Conservation (phyloP, 2,329 filamentous ascomycete species). For the Ceratocystis alfenasii region DNA sequence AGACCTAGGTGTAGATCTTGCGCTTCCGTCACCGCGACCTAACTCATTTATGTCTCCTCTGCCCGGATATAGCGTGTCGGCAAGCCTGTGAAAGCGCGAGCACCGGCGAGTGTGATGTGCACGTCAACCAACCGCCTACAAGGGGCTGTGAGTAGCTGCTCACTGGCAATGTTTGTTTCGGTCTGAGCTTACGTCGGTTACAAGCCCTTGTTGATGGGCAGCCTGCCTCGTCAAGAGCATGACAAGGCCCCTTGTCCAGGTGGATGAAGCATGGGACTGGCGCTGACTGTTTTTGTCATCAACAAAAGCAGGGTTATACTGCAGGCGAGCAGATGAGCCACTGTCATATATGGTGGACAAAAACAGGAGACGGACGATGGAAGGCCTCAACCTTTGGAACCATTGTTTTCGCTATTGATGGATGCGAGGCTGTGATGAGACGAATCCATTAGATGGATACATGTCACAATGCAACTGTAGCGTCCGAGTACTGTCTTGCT, state of each 20-base stretch:
- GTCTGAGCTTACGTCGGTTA: neutral
- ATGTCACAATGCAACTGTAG: neutral
- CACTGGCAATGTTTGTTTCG: neutral
- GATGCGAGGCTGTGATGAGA: neutral
- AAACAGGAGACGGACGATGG: neutral
- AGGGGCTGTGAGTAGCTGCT: neutral
- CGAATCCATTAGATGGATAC: neutral
- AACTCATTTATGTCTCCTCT: too few species aligned
- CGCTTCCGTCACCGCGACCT: too few species aligned
- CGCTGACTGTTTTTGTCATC: neutral
- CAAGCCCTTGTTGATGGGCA: neutral
- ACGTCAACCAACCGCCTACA: neutral
- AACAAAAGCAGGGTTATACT: neutral
- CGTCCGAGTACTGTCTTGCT: neutral
- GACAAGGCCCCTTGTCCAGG: neutral
- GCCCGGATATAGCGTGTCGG: too few species aligned
- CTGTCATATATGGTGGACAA: neutral
- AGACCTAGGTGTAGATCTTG: too few species aligned
- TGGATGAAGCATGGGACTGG: neutral
- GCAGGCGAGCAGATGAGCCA: neutral
- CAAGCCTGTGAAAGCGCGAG: neutral
- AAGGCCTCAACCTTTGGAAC: too few species aligned
- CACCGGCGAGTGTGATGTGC: neutral
- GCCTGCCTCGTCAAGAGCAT: neutral
- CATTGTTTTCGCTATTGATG: neutral